These are phyloP conservation scores for Leccinum aurantiacum DNA, from an alignment of 768 basidiomycete genomes.

Conservation along the genomic window DNA sequence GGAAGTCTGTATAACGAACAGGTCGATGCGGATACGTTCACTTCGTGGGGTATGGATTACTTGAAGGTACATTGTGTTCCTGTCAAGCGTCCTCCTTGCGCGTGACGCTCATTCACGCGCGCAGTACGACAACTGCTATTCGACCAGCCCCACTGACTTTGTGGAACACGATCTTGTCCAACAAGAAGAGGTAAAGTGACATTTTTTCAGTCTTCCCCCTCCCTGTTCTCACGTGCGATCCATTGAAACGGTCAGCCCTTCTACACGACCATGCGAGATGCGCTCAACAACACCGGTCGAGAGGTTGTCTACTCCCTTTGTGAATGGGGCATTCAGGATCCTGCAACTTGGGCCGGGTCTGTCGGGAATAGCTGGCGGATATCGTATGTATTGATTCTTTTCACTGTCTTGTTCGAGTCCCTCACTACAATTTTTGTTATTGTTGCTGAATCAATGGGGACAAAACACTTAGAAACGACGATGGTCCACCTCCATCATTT, in stretches of 20 bases:
- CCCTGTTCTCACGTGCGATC: background rate
- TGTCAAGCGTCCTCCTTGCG: no score
- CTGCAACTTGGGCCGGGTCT: constrained; percentile 45
- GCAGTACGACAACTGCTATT: constrained; percentile 18
- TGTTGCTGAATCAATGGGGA: background rate
- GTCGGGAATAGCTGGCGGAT: constrained; percentile 55
- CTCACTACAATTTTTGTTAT: background rate
- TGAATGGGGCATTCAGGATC: constrained; percentile 52
- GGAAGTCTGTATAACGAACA: constrained; percentile 13
- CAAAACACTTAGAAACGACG: constrained; percentile 6
- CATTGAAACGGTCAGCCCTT: background rate
- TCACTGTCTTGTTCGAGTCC: background rate
- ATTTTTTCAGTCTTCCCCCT: background rate
- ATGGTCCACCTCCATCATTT: constrained; percentile 14
- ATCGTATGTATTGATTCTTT: constrained; percentile 31
- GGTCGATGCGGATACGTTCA: constrained; percentile 8
- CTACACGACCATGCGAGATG: constrained; percentile 11
- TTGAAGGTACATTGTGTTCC: constrained; percentile 7
- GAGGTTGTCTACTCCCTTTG: constrained; percentile 51
- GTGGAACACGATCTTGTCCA: background rate
- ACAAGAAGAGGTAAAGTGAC: constrained; percentile 6
- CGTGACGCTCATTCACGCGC: background rate
- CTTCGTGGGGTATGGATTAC: constrained; percentile 11
- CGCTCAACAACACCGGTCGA: constrained; percentile 1
- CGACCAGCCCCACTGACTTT: constrained; percentile 5